Evolutionary conservation across 2,329 filamentous ascomycete species (phyloP), one percentile per base, ranked within the genome.

Genomic region (Claviceps maximensis): DNA sequence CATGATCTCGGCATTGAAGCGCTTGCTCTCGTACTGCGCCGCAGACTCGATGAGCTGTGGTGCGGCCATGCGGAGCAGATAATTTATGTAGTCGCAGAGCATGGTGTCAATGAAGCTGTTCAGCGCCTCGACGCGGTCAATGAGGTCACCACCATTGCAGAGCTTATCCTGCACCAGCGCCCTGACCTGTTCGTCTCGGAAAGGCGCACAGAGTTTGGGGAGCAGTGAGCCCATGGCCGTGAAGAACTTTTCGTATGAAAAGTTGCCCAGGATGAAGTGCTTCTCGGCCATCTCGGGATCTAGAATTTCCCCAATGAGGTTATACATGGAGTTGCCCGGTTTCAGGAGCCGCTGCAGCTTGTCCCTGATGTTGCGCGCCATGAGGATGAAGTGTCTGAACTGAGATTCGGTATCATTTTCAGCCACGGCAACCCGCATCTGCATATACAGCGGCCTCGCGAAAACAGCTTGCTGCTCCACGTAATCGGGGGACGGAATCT

Each of bases 171-270:
- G 78, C 1, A 82, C 73, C 21, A 91, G 68, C 2, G 77, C 75
- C 63, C 86, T 84, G 54, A 89, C 84, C 63, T 89, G 82, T 4
- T 79, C 80, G 61, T 93, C 87, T n/a, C 87, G 77, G 62, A 87
- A 83, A 0, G 87, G 87, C 0, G 87, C 87, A 60, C 87, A 91
- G 15, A 93, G 78, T 63, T 87, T 87, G 6, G 87, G 87, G 49
- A 93, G 72, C 47, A 93, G 76, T 2, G 79, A 78, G 1, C 80
- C 82, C 76, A 91, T 87, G 57, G 87, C 86, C 2, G 75, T 71
- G 63, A 91, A 91, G 68, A 91, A 90, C 54, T 82, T 84, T 58
- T 86, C 83, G 58, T 90, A 90, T 0, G 87, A 90, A 64, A 91
- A 91, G 49, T 79, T 80, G 15, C 87, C 86, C 52, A 82, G 75